These are phyloP conservation scores for Sphagnum magellanicum DNA, from an alignment of 228 moss, liverwort and hornwort genomes.

Conservation along the genomic window DNA sequence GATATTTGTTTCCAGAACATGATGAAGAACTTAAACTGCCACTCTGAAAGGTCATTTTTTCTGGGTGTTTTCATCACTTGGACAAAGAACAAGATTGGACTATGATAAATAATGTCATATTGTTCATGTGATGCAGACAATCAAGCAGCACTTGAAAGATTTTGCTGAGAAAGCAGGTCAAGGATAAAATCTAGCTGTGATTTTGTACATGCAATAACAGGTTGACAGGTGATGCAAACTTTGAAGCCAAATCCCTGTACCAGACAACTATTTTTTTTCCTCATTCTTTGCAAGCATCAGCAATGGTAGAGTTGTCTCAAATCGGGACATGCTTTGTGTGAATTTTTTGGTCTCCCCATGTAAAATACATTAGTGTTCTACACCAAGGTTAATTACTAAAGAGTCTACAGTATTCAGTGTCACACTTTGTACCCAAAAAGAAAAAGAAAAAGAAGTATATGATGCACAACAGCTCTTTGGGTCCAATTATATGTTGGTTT, in stretches of 20 bases:
- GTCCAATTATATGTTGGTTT: too few species aligned
- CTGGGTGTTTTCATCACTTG: not conserved
- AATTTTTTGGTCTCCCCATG: conserved; percentile 1
- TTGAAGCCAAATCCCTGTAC: conserved; percentile 17
- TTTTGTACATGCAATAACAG: conserved; percentile 23
- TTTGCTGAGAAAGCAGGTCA: conserved; percentile 56
- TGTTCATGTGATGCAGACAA: conserved; percentile 40
- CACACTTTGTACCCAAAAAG: too few species aligned
- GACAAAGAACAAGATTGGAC: not conserved
- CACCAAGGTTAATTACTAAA: too few species aligned
- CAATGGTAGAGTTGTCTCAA: conserved; percentile 11
- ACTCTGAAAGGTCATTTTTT: not conserved
- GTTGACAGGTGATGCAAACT: conserved; percentile 16
- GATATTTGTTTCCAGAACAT: not conserved
- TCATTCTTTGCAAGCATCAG: conserved; percentile 10
- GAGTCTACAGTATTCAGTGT: too few species aligned
- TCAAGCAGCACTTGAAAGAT: conserved; percentile 66
- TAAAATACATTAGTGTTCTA: conserved; percentile 1
- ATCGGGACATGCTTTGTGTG: conserved; percentile 10
- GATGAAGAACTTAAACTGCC: not conserved
- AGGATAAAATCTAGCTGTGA: conserved; percentile 16
- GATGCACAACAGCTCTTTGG: too few species aligned
- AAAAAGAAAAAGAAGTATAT: too few species aligned
- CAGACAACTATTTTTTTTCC: conserved; percentile 24
- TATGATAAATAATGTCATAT: not conserved